Evolutionary conservation across 2,329 filamentous ascomycete species (phyloP), one percentile per base, ranked within the genome.

Genomic region (Verticillium isaacii): DNA sequence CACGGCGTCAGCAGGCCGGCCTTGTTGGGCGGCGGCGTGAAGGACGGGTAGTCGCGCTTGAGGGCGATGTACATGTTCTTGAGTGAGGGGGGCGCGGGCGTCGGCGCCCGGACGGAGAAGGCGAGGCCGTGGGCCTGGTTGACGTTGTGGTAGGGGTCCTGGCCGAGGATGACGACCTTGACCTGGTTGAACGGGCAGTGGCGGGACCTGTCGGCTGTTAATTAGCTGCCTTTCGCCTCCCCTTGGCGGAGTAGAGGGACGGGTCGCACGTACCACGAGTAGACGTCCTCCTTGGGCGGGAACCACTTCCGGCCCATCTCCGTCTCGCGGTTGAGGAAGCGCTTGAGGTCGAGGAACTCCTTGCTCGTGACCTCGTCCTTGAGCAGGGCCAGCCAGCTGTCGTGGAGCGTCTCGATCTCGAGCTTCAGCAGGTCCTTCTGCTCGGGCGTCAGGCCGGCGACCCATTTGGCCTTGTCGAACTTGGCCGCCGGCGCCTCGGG

Each of bases 51-150:
- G 77, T 98, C 93, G 61, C 90, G 93, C 71, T 90, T 88, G 61
- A 99, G 85, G 12, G 88, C 90, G 54, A 83, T 93, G 81, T 96
- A 99, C 79, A 99, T 97, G 78, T 99, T 99, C 69, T 87, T 86
- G 17, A 99, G 87, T 1, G 92, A 97, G 0, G 94, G 93, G 0
- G 95, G 95, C 1, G 94, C 92, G 4, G 86, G 86, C 0, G 92
- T 96, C 0, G 95, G 95, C 3, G 94, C 89, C 11, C 91, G 91
- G 61, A 98, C 93, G 57, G 92, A 97, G 82, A 99, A 99, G 73
- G 91, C 94, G 63, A 99, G 88, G 54, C 95, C 95, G 75, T 98
- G 95, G 58, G 95, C 95, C 81, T 99, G 95, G 75, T 96, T 96
- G 74, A 87, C 75, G 74, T 96, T 96, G 80, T 99, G 95, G 76